Evolutionary conservation across 2,329 filamentous ascomycete species (phyloP).

Genomic region (Cladophialophora chaetospira): DNA sequence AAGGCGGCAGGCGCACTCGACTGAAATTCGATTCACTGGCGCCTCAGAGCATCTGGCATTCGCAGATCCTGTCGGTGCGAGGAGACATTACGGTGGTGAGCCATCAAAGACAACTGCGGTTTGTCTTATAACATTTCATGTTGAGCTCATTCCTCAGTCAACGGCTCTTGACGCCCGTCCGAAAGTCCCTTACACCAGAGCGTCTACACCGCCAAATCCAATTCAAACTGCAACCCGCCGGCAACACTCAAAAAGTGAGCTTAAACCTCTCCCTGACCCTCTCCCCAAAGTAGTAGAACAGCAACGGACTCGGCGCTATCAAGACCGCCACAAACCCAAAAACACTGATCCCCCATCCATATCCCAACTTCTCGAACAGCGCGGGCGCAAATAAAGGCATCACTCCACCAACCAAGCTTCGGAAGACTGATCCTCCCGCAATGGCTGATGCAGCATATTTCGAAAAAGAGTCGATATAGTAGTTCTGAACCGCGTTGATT

Average conservation of each 20-base stretch:
- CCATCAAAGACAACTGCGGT: no score
- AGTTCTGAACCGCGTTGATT: constrained; percentile 56
- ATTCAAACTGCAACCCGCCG: no score
- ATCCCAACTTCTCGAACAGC: constrained; percentile 42
- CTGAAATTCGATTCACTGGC: no score
- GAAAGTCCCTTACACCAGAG: no score
- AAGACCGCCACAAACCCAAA: constrained; percentile 50
- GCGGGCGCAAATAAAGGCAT: constrained; percentile 53
- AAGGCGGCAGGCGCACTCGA: no score
- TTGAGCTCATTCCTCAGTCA: no score
- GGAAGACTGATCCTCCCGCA: constrained; percentile 50
- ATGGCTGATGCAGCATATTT: constrained; percentile 52
- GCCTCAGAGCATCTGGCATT: no score
- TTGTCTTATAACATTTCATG: no score
- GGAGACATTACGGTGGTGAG: no score
- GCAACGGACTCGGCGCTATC: constrained; percentile 52
- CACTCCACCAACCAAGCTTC: constrained; percentile 49
- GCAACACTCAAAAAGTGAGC: not conserved
- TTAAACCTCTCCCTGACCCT: constrained; percentile 51
- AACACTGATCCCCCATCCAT: constrained; percentile 47
- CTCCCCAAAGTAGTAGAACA: constrained; percentile 54
- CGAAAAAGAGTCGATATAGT: constrained; percentile 44
- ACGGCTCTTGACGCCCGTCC: no score
- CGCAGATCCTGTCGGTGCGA: no score
- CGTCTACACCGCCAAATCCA: no score